phyloP scores from a whole-genome alignment of 2,329 filamentous ascomycete species.

The Colletotrichum noveboracense region DNA sequence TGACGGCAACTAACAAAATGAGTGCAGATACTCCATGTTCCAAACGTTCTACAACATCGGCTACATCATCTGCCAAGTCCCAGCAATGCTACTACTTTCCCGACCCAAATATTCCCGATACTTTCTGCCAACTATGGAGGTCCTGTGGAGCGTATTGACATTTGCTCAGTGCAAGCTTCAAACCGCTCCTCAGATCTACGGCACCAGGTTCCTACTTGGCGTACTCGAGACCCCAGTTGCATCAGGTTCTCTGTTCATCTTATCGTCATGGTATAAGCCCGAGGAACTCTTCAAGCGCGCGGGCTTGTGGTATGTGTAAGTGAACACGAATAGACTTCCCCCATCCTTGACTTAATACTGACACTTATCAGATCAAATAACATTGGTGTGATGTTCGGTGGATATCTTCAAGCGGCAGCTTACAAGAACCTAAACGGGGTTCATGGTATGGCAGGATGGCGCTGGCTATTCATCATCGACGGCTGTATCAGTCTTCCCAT shows the following conservation, averaged over 20 bases:
- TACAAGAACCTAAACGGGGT: conserved; percentile 55
- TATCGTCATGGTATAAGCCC: conserved; percentile 34
- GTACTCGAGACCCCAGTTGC: conserved; percentile 25
- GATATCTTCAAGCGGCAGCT: conserved; percentile 41
- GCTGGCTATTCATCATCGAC: conserved; percentile 60
- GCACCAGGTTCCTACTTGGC: conserved; percentile 32
- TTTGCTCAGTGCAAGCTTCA: conserved; percentile 28
- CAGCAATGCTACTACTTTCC: conserved; percentile 18
- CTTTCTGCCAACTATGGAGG: conserved; percentile 25
- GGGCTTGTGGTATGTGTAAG: conserved; percentile 51
- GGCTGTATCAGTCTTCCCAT: conserved; percentile 60
- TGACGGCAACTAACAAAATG: background rate
- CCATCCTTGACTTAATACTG: background rate
- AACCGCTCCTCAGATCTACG: conserved; percentile 31
- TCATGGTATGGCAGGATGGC: conserved; percentile 53
- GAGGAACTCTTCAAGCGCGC: conserved; percentile 48
- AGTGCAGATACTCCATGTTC: conserved; percentile 13
- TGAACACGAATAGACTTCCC: background rate
- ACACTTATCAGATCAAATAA: conserved; percentile 17
- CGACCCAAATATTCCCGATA: conserved; percentile 24
- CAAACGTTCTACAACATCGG: conserved; percentile 22
- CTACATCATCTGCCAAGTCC: conserved; percentile 21
- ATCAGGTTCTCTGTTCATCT: conserved; percentile 25
- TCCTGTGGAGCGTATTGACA: conserved; percentile 26
- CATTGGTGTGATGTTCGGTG: conserved; percentile 30